Base-by-base conservation (phyloP, 2,329 filamentous ascomycete species). In the Aspergillus piperis region DNA sequence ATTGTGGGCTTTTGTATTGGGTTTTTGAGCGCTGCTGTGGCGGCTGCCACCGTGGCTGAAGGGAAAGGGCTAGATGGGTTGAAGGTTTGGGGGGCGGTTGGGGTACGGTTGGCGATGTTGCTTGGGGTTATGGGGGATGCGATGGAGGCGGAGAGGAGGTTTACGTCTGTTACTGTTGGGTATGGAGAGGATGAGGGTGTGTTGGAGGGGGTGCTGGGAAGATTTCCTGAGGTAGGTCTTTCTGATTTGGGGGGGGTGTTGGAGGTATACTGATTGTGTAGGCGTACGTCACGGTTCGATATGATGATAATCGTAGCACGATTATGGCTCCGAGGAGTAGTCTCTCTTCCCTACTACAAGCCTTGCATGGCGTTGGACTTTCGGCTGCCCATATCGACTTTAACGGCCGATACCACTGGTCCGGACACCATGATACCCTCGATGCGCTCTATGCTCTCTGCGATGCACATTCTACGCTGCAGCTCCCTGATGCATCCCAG, bases 371-470 rank as follows among this genome's bases (percentile, higher is more conserved):
- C 2, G 64, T 57, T 6, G 60, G 65, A 8, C 60, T 67, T 17
- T 27, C 41, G 8, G 59, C 62, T 2, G 59, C 38, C 3, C 61
- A 56, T 15, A 58, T 67, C 6, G 59, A 63, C 3, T 64, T 66
- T 54, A 67, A 66, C 19, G 65, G 65, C 0, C 62, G 65, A 11
- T 67, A 66, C 15, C 65, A 67, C 54, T 67, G 65, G 64, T 6
- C 53, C 8, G 64, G 60, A 3, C 57, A 67, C 17, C 36, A 60
- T 3, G 44, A 60, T 7, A 51, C 42, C 0, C 23, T 66, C 2
- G 32, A 39, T 11, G 54, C 49, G 0, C n/a, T 67, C 2, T 39
- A 60, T 3, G 21, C 57, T 2, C 59, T 67, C 25, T 67, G 64
- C 19, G 38, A 54, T 17, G 48, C 53, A 1, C 36, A 62, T 10